Evolutionary conservation across 78 protist genomes (phyloP).

Genomic region (Creolimax fragrantissima): DNA sequence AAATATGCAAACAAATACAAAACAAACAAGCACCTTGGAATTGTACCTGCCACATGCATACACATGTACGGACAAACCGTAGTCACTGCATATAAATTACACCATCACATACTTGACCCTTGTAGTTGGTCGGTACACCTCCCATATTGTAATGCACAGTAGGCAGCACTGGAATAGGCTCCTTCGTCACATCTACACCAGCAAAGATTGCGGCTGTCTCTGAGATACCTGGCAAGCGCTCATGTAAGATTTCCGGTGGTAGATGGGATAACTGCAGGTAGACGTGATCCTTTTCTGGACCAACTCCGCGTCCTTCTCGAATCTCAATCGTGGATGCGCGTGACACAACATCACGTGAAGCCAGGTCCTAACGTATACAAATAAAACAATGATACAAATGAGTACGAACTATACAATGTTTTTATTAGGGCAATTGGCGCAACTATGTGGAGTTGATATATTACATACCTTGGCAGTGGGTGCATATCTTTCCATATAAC

Average conservation of each 20-base stretch:
- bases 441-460: too few species aligned
- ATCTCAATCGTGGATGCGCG: conserved; percentile 96
- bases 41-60: too few species aligned
- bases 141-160: conserved; percentile 99
- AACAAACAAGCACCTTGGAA: too few species aligned
- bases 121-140: conserved; percentile 93
- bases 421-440: too few species aligned
- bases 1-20: too few species aligned
- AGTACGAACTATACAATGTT: too few species aligned
- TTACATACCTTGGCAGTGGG: conserved; percentile 95
- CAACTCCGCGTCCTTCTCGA: conserved; percentile 69
- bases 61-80: too few species aligned
- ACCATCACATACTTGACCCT: conserved; percentile 69
- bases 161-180: conserved; percentile 96
- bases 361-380: too few species aligned
- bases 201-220: conserved; percentile 98
- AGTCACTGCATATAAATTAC: too few species aligned
- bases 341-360: conserved; percentile 97
- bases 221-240: conserved; percentile 90
- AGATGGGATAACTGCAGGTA: conserved; percentile 90
- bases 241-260: conserved; percentile 62
- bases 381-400: too few species aligned
- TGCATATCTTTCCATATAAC: conserved; percentile 98
- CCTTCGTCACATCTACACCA: conserved; percentile 97
- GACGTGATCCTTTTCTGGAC: conserved; percentile 76